Evolutionary conservation across 495 filamentous ascomycete genomes (phyloP).

Genomic region (Cryomyces minteri): DNA sequence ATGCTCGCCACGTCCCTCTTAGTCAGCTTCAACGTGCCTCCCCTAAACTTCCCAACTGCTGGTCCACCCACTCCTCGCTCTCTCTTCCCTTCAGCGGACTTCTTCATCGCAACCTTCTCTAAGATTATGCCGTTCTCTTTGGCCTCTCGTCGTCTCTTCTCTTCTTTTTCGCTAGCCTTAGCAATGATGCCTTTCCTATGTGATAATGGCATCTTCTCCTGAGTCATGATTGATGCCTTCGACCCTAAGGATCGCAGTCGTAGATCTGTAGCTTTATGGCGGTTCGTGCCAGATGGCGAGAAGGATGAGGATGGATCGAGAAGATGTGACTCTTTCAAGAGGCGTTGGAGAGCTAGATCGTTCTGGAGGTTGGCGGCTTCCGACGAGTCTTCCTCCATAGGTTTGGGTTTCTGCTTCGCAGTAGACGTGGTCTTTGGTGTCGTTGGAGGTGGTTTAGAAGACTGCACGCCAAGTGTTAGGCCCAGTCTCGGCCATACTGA

Average conservation of each 20-base stretch:
- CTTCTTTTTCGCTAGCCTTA: slow-evolving; percentile 44
- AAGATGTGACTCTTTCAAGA: slow-evolving; percentile 84
- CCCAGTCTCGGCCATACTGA: background rate
- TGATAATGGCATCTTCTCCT: slow-evolving; percentile 69
- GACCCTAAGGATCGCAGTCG: slow-evolving; percentile 66
- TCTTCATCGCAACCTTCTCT: slow-evolving; percentile 39
- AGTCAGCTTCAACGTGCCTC: slow-evolving; percentile 63
- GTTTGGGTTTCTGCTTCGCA: slow-evolving; percentile 8
- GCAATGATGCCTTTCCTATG: slow-evolving; percentile 61
- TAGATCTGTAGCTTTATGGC: slow-evolving; percentile 63
- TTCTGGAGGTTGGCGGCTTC: slow-evolving; percentile 63
- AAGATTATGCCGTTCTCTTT: slow-evolving; percentile 81
- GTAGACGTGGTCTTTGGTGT: background rate
- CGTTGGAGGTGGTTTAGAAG: slow-evolving; percentile 31
- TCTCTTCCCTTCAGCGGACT: slow-evolving; percentile 23
- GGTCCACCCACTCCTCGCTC: slow-evolving; percentile 57
- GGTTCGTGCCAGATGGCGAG: slow-evolving; percentile 40
- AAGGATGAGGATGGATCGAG: slow-evolving; percentile 41
- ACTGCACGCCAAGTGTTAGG: slow-evolving; percentile 18
- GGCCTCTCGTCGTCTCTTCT: slow-evolving; percentile 55
- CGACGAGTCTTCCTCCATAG: slow-evolving; percentile 24
- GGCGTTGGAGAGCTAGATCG: slow-evolving; percentile 75
- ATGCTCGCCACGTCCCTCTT: slow-evolving; percentile 57
- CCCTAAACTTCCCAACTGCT: slow-evolving; percentile 58
- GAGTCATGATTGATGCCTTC: slow-evolving; percentile 49